These are phyloP conservation scores for Coccomyxa sp. DNA, from an alignment of 139 green algal species.

Conservation along the genomic window DNA sequence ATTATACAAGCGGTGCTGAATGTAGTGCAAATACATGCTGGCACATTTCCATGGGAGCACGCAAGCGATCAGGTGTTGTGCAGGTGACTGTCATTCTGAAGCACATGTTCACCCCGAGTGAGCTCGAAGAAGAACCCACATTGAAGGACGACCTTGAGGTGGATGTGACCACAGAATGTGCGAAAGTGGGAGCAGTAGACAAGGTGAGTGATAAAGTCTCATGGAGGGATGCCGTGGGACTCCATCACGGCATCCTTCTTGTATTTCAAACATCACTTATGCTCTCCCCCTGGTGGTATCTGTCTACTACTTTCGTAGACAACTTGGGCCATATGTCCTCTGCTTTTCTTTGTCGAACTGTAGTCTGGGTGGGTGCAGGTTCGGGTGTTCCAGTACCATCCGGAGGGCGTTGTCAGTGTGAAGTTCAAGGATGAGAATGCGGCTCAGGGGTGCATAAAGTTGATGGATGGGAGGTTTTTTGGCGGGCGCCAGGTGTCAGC, in stretches of 20 bases:
- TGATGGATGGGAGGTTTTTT: conserved; percentile 91
- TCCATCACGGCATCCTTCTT: too few relatives aligned
- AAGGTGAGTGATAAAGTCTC: conserved; percentile 40
- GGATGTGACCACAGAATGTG: conserved; percentile 74
- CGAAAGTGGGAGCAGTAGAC: conserved; percentile 78
- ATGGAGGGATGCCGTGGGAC: too few relatives aligned
- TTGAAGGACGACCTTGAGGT: conserved; percentile 71
- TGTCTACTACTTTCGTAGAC: too few relatives aligned
- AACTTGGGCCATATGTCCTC: too few relatives aligned
- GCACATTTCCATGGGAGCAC: neutral
- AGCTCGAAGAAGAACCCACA: conserved; percentile 47
- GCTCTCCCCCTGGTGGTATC: too few relatives aligned
- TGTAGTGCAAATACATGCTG: neutral
- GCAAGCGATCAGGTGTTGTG: conserved; percentile 1
- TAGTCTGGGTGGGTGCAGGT: conserved; percentile 30
- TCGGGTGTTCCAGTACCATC: conserved; percentile 69
- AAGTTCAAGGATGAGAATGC: conserved; percentile 68
- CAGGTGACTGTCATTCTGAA: conserved; percentile 83
- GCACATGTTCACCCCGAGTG: conserved; percentile 81
- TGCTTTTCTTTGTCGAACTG: neutral
- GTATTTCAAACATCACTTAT: neutral
- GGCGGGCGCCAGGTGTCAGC: conserved; percentile 71
- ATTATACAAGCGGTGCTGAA: neutral
- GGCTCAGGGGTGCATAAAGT: conserved; percentile 67
- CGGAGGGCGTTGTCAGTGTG: conserved; percentile 78